Conservation (phyloP, 2,329 filamentous ascomycete genomes). For the Tolypocladium inflatum region DNA sequence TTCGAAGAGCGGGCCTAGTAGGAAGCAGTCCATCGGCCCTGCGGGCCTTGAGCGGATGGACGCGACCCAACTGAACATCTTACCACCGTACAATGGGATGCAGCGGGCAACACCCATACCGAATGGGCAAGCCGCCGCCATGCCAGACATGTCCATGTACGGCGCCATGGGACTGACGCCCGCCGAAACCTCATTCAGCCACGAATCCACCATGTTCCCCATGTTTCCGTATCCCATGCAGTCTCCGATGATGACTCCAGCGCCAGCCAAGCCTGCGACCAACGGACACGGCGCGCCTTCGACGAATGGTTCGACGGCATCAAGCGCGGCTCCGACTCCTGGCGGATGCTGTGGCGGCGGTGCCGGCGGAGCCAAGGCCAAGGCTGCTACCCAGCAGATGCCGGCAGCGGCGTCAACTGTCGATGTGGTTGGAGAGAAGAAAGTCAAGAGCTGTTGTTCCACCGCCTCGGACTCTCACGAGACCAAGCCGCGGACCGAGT, state of each 20-base stretch:
- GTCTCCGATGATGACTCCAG: slow-evolving; percentile 11
- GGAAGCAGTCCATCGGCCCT: slow-evolving; percentile 42
- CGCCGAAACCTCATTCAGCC: slow-evolving; percentile 12
- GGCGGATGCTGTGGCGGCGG: slow-evolving; percentile 14
- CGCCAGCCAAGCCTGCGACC: slow-evolving; percentile 7
- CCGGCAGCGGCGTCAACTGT: slow-evolving; percentile 9
- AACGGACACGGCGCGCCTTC: slow-evolving; percentile 10
- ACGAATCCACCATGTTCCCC: slow-evolving; percentile 18
- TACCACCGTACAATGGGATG: slow-evolving; percentile 22
- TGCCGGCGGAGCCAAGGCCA: slow-evolving; percentile 1
- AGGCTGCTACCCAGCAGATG: slow-evolving; percentile 1
- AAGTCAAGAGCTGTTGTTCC: slow-evolving; percentile 20
- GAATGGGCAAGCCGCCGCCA: slow-evolving; percentile 7
- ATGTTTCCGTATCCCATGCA: slow-evolving; percentile 21
- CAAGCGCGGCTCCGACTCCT: not conserved
- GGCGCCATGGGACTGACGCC: slow-evolving; percentile 17
- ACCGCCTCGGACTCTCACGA: slow-evolving; percentile 12
- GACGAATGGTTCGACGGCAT: slow-evolving; percentile 10
- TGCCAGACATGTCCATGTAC: slow-evolving; percentile 16
- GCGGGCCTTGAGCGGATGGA: slow-evolving; percentile 42
- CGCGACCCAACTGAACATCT: slow-evolving; percentile 39
- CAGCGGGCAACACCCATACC: slow-evolving; percentile 14
- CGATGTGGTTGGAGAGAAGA: slow-evolving; percentile 7
- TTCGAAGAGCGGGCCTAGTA: slow-evolving; percentile 21
- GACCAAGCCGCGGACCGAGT: slow-evolving; percentile 8